phyloP scores from a whole-genome alignment of 257 asterid species.

The Solanum gandarillasii region DNA sequence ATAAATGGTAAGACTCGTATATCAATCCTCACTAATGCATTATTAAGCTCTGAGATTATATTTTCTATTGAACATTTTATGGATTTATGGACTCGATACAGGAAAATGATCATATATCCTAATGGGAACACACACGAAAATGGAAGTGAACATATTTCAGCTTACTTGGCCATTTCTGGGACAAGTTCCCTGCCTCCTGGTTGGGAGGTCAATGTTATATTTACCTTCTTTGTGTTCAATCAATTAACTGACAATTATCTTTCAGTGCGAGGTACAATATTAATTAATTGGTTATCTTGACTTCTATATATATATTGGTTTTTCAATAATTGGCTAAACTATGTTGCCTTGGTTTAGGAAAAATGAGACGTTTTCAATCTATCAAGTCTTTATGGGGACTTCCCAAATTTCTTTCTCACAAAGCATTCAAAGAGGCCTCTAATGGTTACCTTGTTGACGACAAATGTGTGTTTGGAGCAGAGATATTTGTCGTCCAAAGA shows the following conservation, averaged over 20 bases:
- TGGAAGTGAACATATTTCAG: background rate
- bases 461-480: constrained; percentile 15
- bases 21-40: background rate
- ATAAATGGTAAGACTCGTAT: background rate
- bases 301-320: background rate
- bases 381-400: constrained; percentile 11
- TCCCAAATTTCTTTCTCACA: constrained; percentile 4
- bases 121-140: background rate
- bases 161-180: background rate
- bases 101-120: background rate
- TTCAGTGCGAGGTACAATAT: background rate
- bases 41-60: background rate
- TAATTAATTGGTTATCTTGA: background rate
- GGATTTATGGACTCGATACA: background rate
- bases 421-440: background rate
- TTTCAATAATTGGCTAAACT: background rate
- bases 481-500: background rate
- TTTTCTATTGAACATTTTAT: no score
- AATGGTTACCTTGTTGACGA: constrained; percentile 12
- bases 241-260: background rate
- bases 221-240: constrained; percentile 7
- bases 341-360: background rate
- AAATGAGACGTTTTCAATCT: background rate
- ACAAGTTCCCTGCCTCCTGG: background rate
- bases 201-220: background rate